These are phyloP conservation scores for Ilex aquifolium DNA, from an alignment of 257 asterid species.

Conservation along the genomic window DNA sequence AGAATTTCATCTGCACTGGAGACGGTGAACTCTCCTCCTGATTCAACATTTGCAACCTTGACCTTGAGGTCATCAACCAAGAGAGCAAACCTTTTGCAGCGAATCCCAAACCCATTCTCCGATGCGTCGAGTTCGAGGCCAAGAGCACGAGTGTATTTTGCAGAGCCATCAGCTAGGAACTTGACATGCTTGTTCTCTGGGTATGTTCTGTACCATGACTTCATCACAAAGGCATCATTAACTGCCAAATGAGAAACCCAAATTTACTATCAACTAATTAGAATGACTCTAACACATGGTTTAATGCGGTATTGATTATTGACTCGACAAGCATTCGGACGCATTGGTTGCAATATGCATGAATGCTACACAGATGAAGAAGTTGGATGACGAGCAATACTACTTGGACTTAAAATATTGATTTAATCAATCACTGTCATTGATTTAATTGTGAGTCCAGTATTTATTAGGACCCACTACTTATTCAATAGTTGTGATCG, in stretches of 20 bases:
- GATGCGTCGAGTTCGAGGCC: conserved; percentile 80
- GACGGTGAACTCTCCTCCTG: conserved; percentile 85
- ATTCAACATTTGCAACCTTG: conserved; percentile 64
- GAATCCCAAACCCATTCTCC: conserved; percentile 75
- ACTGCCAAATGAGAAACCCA: conserved; percentile 31
- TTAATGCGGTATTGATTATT: too few species aligned
- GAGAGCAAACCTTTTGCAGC: conserved; percentile 74
- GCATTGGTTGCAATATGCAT: too few species aligned
- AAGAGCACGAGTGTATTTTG: conserved; percentile 60
- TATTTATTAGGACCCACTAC: too few species aligned
- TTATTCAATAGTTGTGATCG: too few species aligned
- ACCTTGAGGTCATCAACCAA: conserved; percentile 76
- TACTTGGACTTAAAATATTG: too few species aligned
- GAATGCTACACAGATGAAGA: too few species aligned
- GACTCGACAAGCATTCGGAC: too few species aligned
- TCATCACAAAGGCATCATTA: conserved; percentile 93
- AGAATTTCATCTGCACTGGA: conserved; percentile 84
- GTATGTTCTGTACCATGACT: conserved; percentile 90
- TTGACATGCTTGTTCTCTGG: conserved; percentile 76
- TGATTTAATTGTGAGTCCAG: too few species aligned
- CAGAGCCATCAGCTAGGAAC: conserved; percentile 87
- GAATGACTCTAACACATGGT: too few species aligned
- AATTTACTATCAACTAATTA: too few species aligned
- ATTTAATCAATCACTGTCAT: too few species aligned
- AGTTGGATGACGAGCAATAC: too few species aligned